Base-by-base conservation (phyloP, 164 flowering plant species). In the Nymphaea thermarum region DNA sequence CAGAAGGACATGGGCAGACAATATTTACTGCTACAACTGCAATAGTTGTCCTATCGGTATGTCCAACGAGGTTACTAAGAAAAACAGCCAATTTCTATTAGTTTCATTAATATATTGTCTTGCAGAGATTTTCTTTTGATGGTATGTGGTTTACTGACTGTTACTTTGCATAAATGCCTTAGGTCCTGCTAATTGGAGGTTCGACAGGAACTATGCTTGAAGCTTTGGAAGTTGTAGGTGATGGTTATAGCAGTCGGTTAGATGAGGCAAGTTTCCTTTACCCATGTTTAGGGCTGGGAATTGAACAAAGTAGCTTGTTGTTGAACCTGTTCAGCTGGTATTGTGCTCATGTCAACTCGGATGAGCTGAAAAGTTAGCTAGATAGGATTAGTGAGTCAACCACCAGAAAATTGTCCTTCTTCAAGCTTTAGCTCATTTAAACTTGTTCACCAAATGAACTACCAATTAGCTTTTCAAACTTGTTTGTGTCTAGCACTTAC, bases 181-280 rank as follows among this genome's bases (percentile, higher is more conserved):
- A 94, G 98, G 98, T 94, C 16, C 71, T 94, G 66, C 73, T 94
- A 68, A 91, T 91, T 79, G 99, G 99, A 77, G 98, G 99, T 60
- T 90, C 99, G 67, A 94, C 99, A 43, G 98, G 99, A 68, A 88
- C 96, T n/a, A 91, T 94, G 99, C 81, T 94, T 65, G 99, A 87
- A 83, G 92, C 96, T 66, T 69, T 94, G 67, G 79, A 91, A 70
- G 99, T 94, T 76, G 86, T 94, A 2, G 99, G 99, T 73, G 99
- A 90, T 82, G 79, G 68, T 55, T 83, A 73, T 77, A 71, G 82
- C 11, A n/a, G 8, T 61, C 15, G 64, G 43, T 65, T 86, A 60
- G 83, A 71, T 15, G 91, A 84, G 68, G 96, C 87, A 82, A 83
- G 95, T 84, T 61, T 8, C 8, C n/a, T 25, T 25, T 25, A 25